phyloP scores from a whole-genome alignment of 2,329 filamentous ascomycete species.

The Helicocarpus griseus region DNA sequence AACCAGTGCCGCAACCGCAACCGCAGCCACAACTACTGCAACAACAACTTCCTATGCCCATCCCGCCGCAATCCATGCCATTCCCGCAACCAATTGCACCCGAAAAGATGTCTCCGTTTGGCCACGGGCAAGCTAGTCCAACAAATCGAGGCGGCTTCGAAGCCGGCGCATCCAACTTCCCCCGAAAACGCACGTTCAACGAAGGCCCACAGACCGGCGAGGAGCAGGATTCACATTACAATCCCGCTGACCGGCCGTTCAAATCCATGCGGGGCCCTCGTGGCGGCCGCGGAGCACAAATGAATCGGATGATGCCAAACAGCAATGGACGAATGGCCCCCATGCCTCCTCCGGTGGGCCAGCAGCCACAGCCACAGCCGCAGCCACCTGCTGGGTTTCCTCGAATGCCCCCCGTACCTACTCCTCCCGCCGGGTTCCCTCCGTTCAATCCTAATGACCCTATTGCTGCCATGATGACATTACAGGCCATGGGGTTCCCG shows the following conservation, averaged over 20 bases:
- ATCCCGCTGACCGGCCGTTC: slow-evolving; percentile 34
- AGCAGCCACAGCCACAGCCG: slow-evolving; percentile 20
- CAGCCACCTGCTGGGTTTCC: slow-evolving; percentile 23
- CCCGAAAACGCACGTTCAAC: slow-evolving; percentile 44
- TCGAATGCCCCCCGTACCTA: slow-evolving; percentile 30
- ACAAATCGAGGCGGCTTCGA: slow-evolving; percentile 10
- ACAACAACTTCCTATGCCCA: neutral
- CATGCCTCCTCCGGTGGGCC: too few species aligned
- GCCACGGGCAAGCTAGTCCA: slow-evolving; percentile 9
- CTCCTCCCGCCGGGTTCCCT: slow-evolving; percentile 35
- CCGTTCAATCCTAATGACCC: slow-evolving; percentile 48
- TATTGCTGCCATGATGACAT: slow-evolving; percentile 43
- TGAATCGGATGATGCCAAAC: slow-evolving; percentile 20
- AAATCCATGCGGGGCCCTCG: slow-evolving; percentile 36
- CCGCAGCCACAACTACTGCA: neutral
- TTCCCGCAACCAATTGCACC: slow-evolving; percentile 12
- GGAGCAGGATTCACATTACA: slow-evolving; percentile 32
- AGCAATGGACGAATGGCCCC: slow-evolving; percentile 25
- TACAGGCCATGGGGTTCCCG: slow-evolving; percentile 45
- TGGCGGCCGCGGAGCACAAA: slow-evolving; percentile 13
- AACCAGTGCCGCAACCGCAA: neutral
- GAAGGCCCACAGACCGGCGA: slow-evolving; percentile 40
- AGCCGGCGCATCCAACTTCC: slow-evolving; percentile 20
- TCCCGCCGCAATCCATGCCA: slow-evolving; percentile 14
- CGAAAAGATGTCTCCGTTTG: slow-evolving; percentile 14